Evolutionary conservation across 1,139 yeast species (phyloP).

Genomic region (Yamadazyma triangularis): DNA sequence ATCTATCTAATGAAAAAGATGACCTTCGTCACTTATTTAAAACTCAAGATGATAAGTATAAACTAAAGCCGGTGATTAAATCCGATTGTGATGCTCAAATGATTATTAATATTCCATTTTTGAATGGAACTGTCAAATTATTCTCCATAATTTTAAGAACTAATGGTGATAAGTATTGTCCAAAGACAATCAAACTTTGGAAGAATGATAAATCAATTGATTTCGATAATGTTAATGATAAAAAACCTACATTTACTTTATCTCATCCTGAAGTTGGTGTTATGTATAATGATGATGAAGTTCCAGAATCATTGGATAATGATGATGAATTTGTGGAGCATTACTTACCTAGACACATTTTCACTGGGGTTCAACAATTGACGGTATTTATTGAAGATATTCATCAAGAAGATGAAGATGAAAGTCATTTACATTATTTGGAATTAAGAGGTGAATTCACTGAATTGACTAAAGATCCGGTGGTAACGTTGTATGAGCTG

Average conservation of each 20-base stretch:
- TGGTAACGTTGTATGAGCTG: constrained; percentile 74
- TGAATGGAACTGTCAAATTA: constrained; percentile 69
- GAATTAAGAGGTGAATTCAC: constrained; percentile 83
- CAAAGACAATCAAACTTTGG: constrained; percentile 63
- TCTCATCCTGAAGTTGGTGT: constrained; percentile 64
- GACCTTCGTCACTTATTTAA: constrained; percentile 54
- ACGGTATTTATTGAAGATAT: constrained; percentile 66
- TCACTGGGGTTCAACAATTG: constrained; percentile 66
- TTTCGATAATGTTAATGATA: constrained; percentile 55
- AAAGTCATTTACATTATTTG: constrained; percentile 57
- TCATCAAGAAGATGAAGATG: constrained; percentile 55
- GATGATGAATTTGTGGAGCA: constrained; percentile 74
- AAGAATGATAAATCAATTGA: constrained; percentile 67
- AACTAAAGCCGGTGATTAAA: constrained; percentile 46
- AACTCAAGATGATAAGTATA: constrained; percentile 33
- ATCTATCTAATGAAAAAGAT: constrained; percentile 49
- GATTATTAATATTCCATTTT: constrained; percentile 66
- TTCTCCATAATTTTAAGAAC: constrained; percentile 71
- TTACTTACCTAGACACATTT: constrained; percentile 67
- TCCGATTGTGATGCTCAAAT: constrained; percentile 84
- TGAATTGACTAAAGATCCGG: constrained; percentile 60
- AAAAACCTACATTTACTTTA: constrained; percentile 49
- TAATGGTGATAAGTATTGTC: constrained; percentile 60
- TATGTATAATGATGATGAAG: constrained; percentile 25
- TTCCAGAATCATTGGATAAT: constrained; percentile 26